phyloP scores from a whole-genome alignment of 176 grass and related monocot species.

The Oryza coarctata region DNA sequence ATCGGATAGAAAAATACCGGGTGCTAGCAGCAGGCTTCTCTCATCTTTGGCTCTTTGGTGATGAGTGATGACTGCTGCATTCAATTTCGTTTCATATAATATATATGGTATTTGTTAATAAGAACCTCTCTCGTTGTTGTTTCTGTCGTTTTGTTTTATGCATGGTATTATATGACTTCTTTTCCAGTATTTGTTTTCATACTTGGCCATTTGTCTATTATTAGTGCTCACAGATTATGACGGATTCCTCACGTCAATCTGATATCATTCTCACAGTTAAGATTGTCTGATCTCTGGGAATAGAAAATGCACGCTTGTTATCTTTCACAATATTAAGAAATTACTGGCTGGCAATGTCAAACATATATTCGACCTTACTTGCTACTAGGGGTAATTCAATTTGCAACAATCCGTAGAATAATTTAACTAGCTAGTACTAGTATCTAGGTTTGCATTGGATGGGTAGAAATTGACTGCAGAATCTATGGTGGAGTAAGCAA shows the following conservation, averaged over 20 bases:
- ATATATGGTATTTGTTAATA: not conserved
- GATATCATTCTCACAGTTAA: not conserved
- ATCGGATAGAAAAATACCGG: not conserved
- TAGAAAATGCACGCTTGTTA: not conserved
- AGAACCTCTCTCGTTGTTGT: not conserved
- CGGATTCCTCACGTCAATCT: not conserved
- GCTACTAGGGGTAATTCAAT: not conserved
- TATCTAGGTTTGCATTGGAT: not conserved
- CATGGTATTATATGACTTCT: not conserved
- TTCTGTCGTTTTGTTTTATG: not conserved
- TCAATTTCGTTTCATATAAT: not conserved
- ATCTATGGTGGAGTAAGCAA: not conserved
- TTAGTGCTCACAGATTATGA: not conserved
- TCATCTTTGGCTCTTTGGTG: not conserved
- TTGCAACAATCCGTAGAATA: not conserved
- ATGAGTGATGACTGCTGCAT: not conserved
- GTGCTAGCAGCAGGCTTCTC: not conserved
- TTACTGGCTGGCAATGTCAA: not conserved
- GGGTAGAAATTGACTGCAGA: constrained; percentile 8
- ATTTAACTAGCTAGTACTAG: not conserved
- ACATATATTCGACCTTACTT: not conserved
- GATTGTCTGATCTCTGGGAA: not conserved
- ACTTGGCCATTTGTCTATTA: not conserved
- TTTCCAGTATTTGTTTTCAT: not conserved
- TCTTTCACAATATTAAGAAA: not conserved